These are phyloP conservation scores for Nannizzia gypsea DNA, from an alignment of 2,329 filamentous ascomycete genomes.

Conservation along the genomic window DNA sequence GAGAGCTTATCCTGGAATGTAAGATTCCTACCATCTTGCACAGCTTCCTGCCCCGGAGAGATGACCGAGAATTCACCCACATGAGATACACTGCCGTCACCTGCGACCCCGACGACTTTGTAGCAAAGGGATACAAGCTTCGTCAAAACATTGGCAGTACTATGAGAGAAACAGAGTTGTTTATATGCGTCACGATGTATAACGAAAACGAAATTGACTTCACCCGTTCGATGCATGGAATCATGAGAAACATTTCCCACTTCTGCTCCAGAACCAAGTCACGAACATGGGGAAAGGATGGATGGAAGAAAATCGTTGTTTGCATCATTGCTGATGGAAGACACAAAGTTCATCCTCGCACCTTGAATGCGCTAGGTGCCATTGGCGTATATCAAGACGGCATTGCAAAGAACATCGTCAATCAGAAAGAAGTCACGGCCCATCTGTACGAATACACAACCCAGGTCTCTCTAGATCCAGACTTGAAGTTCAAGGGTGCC, in stretches of 20 bases:
- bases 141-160: constrained; percentile 81
- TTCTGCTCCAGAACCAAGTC: constrained; percentile 90
- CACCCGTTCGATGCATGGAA: constrained; percentile 93
- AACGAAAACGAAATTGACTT: constrained; percentile 97
- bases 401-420: constrained; percentile 97
- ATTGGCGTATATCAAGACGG: constrained; percentile 98
- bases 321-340: constrained; percentile 93
- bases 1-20: constrained; percentile 93
- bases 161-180: constrained; percentile 79
- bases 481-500: constrained; percentile 96
- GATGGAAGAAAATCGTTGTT: constrained; percentile 98
- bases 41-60: constrained; percentile 84
- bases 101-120: constrained; percentile 90
- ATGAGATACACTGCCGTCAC: constrained; percentile 99
- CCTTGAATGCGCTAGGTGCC: constrained; percentile 83
- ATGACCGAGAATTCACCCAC: constrained; percentile 93
- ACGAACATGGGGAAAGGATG: constrained; percentile 89
- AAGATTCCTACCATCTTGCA: constrained; percentile 98
- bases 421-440: constrained; percentile 85
- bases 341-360: constrained; percentile 83
- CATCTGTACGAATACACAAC: constrained; percentile 99
- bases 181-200: constrained; percentile 98
- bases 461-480: constrained; percentile 87
- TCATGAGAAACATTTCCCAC: constrained; percentile 96
- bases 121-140: constrained; percentile 76